Evolutionary conservation across 129 eudicot species (phyloP), one percentile per base, ranked within the genome.

Genomic region (Flaveria brownii): DNA sequence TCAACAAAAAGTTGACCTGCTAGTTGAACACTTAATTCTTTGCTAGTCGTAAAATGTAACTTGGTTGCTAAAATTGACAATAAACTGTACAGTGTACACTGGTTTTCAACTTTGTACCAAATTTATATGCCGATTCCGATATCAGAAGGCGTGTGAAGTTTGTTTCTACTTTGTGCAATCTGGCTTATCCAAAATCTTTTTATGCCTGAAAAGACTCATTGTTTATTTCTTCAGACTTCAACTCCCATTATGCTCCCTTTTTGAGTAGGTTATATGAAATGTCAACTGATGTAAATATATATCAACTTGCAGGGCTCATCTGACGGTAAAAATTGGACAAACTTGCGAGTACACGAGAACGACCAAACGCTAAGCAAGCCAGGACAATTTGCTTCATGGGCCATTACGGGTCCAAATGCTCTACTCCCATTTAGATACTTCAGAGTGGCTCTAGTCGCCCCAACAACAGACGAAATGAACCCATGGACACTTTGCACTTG

Each of bases 361-460:
- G 99, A 94, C 75, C 91, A 87, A 43, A 91, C 90, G 5, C 66
- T 94, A 17, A 84, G 92, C 85, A 91, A 94, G 70, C 96, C 99
- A 1, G 96, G 99, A 50, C 94, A 94, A 22, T 94, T 86, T 82
- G 97, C 99, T 33, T 94, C 99, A 22, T 94, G 99, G 99, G 87
- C 96, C 0, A 73, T 94, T 59, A 71, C 81, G 0, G 94, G 99
- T 13, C 87, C 97, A 22, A 91, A 86, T 43, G 90, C 96, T 7
- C 81, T 94, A 74, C 99, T 94, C 50, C 97, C 96, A 20, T 94
- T 94, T 85, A 87, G 99, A 87, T 91, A 78, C 93, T 94, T 94
- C 36, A 78, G 97, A 69, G 89, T 94, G 15, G 74, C 84, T 62
- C 70, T 89, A 62, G 83, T 88, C 16, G 98, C 84, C 25, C 97